Conservation (phyloP, 140 eudicot species). For the Oenanthe javanica region DNA sequence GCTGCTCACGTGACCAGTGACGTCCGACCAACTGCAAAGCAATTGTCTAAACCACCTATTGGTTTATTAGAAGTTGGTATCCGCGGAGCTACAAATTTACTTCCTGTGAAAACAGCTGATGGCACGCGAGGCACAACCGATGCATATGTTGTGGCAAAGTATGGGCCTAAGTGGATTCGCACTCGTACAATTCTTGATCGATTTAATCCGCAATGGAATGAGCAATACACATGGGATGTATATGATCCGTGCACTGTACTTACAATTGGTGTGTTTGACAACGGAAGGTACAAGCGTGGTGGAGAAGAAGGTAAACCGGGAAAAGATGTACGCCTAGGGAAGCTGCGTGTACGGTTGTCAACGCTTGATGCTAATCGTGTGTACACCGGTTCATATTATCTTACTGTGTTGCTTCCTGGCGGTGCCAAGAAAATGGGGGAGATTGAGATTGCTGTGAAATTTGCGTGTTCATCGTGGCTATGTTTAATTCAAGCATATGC, state of each 20-base stretch:
- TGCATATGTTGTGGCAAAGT: conserved; percentile 82
- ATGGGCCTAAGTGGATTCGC: conserved; percentile 95
- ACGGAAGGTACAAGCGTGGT: conserved; percentile 57
- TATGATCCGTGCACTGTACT: conserved; percentile 92
- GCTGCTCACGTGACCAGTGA: conserved; percentile 94
- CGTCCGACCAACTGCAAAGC: conserved; percentile 72
- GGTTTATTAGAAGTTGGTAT: conserved; percentile 90
- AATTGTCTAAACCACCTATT: conserved; percentile 60
- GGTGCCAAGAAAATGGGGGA: conserved; percentile 93
- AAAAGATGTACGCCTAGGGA: conserved; percentile 78
- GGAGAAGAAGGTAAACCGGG: conserved; percentile 31
- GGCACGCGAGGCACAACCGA: conserved; percentile 90
- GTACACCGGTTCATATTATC: conserved; percentile 56
- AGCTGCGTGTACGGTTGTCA: conserved; percentile 76
- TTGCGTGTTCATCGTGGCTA: conserved; percentile 83
- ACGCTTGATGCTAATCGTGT: conserved; percentile 78
- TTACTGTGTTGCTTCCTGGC: conserved; percentile 61
- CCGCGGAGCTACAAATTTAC: conserved; percentile 65
- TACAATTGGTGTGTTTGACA: conserved; percentile 86
- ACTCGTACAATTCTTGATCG: conserved; percentile 84
- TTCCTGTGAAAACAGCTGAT: conserved; percentile 82
- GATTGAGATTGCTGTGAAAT: conserved; percentile 69
- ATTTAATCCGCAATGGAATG: conserved; percentile 90
- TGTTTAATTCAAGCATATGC: conserved; percentile 67
- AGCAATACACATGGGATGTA: conserved; percentile 95